These are phyloP conservation scores for Sarocladium brachiariae DNA, from an alignment of 2,329 filamentous ascomycete genomes.

Conservation along the genomic window DNA sequence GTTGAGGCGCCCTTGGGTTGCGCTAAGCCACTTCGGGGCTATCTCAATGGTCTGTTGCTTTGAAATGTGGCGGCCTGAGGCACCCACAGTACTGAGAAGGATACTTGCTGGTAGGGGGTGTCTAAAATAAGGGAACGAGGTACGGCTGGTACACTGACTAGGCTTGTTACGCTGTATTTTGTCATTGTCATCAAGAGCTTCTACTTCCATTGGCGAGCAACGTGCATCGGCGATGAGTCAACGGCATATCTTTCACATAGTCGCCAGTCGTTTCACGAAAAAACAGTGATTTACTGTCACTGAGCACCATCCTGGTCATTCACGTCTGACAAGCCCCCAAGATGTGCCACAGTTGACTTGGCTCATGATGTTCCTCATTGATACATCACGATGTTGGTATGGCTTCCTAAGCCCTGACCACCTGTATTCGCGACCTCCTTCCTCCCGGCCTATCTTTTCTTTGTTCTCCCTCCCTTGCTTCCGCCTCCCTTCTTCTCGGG, in stretches of 20 bases:
- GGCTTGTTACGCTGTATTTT: background rate
- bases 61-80: constrained; percentile 19
- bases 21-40: constrained; percentile 27
- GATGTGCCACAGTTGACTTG: too few relatives aligned
- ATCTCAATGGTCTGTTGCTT: constrained; percentile 5
- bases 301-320: background rate
- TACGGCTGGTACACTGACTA: too few relatives aligned
- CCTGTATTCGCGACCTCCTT: background rate
- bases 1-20: constrained; percentile 22
- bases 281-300: too few relatives aligned
- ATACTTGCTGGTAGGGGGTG: background rate
- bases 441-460: constrained; percentile 27
- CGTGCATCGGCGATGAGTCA: constrained; percentile 7
- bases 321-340: too few relatives aligned
- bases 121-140: background rate
- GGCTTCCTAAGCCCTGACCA: too few relatives aligned
- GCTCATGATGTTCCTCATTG: too few relatives aligned
- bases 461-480: constrained; percentile 32
- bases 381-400: too few relatives aligned
- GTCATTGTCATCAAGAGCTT: background rate
- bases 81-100: constrained; percentile 3
- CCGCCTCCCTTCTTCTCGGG: constrained; percentile 33
- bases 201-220: background rate
- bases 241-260: background rate
- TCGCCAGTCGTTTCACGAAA: background rate